Percentiles rank a stretch among this genome's conserved stretches.
Evolutionary conservation across 352 stramenopile species (phyloP).

Genomic region (Phytophthora sojae): DNA sequence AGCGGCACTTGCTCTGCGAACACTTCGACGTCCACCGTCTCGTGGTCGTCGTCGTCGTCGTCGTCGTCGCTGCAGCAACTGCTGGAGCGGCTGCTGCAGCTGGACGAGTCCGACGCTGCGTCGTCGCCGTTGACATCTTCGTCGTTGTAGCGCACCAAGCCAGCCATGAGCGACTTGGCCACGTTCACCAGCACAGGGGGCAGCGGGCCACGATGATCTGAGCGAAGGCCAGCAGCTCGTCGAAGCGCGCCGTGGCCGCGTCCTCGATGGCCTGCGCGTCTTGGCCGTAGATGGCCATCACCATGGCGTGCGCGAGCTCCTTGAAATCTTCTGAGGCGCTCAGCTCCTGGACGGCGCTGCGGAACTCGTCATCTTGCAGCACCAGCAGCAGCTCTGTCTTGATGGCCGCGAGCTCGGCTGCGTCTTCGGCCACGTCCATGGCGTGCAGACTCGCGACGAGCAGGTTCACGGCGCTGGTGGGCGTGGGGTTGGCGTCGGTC

Average conservation of each 20-base stretch:
- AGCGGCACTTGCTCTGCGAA: slow-evolving; percentile 15
- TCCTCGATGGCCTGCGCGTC: slow-evolving; percentile 36
- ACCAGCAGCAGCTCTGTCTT: slow-evolving; percentile 51
- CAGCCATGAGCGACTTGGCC: slow-evolving; percentile 39
- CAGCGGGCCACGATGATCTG: slow-evolving; percentile 43
- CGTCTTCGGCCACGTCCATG: slow-evolving; percentile 47
- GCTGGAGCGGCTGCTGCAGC: slow-evolving; percentile 17
- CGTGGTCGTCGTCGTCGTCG: slow-evolving; percentile 7
- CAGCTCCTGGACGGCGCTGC: slow-evolving; percentile 30
- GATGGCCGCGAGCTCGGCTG: slow-evolving; percentile 37
- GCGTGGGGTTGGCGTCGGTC: slow-evolving; percentile 38
- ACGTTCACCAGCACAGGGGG: slow-evolving; percentile 45
- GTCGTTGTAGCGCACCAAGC: slow-evolving; percentile 39
- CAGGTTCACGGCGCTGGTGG: slow-evolving; percentile 40
- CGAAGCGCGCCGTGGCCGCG: slow-evolving; percentile 33
- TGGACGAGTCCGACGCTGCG: slow-evolving; percentile 3
- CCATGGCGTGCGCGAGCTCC: slow-evolving; percentile 33
- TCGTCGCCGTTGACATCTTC: slow-evolving; percentile 24
- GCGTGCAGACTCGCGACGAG: slow-evolving; percentile 34
- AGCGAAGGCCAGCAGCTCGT: slow-evolving; percentile 40
- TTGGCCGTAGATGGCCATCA: slow-evolving; percentile 36
- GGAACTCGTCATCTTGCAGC: slow-evolving; percentile 37
- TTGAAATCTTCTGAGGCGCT: slow-evolving; percentile 42
- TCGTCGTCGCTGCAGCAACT: background rate
- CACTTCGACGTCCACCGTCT: slow-evolving; percentile 21